Evolutionary conservation across 2,329 filamentous ascomycete species (phyloP), one percentile per base, ranked within the genome.

Genomic region (Aspergillus melleus): DNA sequence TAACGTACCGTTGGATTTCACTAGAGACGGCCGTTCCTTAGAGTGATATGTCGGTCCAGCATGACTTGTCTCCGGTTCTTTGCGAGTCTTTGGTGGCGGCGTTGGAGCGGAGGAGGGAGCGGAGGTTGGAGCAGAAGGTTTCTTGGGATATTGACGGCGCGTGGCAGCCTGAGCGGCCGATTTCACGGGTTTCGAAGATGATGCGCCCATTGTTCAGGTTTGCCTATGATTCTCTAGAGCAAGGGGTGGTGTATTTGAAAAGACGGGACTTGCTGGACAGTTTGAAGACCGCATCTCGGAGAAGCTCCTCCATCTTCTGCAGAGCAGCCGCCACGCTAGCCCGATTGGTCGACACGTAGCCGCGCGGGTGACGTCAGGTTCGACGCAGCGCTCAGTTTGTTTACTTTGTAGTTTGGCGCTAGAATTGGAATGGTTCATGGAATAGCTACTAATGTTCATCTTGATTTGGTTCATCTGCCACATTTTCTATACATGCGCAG

Each of bases 101-200:
- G 58, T 52, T 52, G 63, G 63, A 73, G 75, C 16, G 71, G 71
- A 58, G 72, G 70, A 42, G 75, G 79, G 62, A 73, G 71, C 49
- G 73, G 79, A 62, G 72, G 77, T 64, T 32, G 73, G 62, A 36
- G 74, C 68, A 20, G 68, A 55, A 32, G 80, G 69, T 49, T 81
- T 76, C 57, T 80, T 80, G 2, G 84, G 85, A 64, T 86, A 87
- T 75, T 85, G 82, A 55, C 85, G 81, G 26, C 74, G 72, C n/a
- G 80, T 75, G 58, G 79, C 79, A 36, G 80, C 76, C 46, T 80
- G 78, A 8, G 81, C 82, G 58, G 82, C 80, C 14, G 75, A 73
- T 49, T 78, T 77, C 10, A 77, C 79, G 42, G 80, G 80, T 75
- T 87, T 87, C 6, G 85, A 87, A 47, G 80, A 76, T n/a, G 82